phyloP scores from a whole-genome alignment of 306 rosid genomes.

The Astragalus glycyphyllos region DNA sequence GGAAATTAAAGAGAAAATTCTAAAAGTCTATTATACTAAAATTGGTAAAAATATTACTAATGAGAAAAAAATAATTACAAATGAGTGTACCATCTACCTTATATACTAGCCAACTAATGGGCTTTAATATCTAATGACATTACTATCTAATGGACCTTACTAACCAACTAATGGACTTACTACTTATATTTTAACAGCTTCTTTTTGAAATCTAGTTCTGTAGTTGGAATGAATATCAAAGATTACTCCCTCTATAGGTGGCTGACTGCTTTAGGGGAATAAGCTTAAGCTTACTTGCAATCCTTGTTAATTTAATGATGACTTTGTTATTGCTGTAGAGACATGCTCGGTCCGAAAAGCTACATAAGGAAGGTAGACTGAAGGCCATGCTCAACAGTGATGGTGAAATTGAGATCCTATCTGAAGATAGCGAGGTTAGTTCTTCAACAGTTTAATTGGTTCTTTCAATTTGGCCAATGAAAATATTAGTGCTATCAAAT shows the following conservation, averaged over 20 bases:
- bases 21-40: no score
- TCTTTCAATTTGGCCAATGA: background rate
- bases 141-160: no score
- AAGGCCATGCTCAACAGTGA: conserved; percentile 74
- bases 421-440: conserved; percentile 61
- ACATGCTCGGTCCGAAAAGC: conserved; percentile 85
- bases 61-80: no score
- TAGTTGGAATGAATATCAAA: background rate
- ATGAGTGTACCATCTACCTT: no score
- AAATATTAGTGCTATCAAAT: background rate
- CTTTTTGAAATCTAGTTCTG: background rate
- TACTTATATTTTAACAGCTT: no score
- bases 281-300: background rate
- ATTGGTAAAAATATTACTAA: no score
- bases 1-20: no score
- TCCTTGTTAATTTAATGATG: conserved; percentile 22
- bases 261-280: background rate
- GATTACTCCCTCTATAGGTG: background rate
- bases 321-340: conserved; percentile 56
- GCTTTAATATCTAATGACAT: no score
- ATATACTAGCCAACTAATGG: no score
- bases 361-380: conserved; percentile 73
- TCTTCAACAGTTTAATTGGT: conserved; percentile 31
- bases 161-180: no score
- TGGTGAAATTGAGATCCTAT: conserved; percentile 71